Evolutionary conservation across 179 eudicot genomes (phyloP).

Genomic region (Spinacia oleracea): DNA sequence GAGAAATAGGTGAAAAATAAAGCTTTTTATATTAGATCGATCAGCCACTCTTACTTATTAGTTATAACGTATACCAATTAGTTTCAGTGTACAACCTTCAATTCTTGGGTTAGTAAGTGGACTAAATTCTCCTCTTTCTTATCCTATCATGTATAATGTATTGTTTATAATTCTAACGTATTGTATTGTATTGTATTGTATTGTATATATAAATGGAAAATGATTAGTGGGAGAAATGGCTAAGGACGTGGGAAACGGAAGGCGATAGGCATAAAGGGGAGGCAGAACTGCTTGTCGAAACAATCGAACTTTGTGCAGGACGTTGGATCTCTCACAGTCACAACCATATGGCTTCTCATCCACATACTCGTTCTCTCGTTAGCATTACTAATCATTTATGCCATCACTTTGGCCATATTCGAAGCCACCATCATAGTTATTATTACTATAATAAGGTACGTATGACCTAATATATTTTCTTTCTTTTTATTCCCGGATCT

Average conservation of each 20-base stretch:
- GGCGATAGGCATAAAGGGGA: conserved; percentile 45
- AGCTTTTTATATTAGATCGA: too few species aligned
- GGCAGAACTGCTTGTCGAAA: conserved; percentile 52
- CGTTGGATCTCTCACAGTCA: conserved; percentile 24
- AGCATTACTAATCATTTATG: conserved; percentile 46
- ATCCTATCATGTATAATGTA: too few species aligned
- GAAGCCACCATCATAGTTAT: conserved; percentile 9
- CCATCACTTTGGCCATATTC: conserved; percentile 34
- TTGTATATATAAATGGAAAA: neutral
- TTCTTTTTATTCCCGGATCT: too few species aligned
- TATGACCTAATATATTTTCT: neutral
- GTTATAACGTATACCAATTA: too few species aligned
- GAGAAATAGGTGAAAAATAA: too few species aligned
- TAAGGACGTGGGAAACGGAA: conserved; percentile 52
- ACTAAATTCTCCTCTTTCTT: too few species aligned
- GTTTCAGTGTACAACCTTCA: too few species aligned
- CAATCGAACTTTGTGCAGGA: conserved; percentile 46
- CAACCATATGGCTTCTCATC: conserved; percentile 26
- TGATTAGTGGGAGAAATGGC: conserved; percentile 73
- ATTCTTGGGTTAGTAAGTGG: too few species aligned
- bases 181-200: neutral
- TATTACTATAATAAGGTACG: conserved; percentile 33
- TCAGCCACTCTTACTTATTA: too few species aligned
- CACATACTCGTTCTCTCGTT: conserved; percentile 36
- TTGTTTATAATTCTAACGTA: neutral